Evolutionary conservation across 768 basidiomycete species (phyloP), one percentile per base, ranked within the genome.

Genomic region (Russula compacta): DNA sequence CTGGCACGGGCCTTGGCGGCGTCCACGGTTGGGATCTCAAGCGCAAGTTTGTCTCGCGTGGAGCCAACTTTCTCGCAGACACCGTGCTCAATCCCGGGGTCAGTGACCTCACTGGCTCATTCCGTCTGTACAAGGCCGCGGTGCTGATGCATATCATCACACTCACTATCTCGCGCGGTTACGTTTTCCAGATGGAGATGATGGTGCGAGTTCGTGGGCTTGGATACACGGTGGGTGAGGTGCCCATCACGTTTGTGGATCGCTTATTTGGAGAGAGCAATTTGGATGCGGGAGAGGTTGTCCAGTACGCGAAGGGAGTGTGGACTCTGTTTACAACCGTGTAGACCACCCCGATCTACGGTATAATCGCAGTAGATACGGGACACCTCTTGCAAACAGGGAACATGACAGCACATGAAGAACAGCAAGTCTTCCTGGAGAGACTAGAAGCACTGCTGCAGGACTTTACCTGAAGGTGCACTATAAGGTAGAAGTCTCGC

Each of bases 151-250:
- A 92, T 66, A 88, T 95, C 69, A 95, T 95, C 67, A 82, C 86
- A 4, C 80, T 86, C 65, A 92, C 89, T 2, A 81, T 86, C 63
- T 92, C 92, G 2, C 89, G 89, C 65, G 93, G 93, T 8, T 95
- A 95, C 67, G 92, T 95, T 35, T 95, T 95, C 77, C 93, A 95
- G 78, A 95, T 95, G 93, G 93, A 95, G 71, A 95, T 95, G 87
- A 95, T 95, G 82, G 93, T 92, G 19, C 83, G 93, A 1, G 93
- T 93, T 5, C 81, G 85, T 21, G 83, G 88, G 2, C 74, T 91
- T 57, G 92, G 90, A 6, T 95, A 92, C 73, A 83, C 80, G 4
- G 84, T 95, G 0, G 93, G 92, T 4, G 93, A 95, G 72, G 82
- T 95, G 29, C 93, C 93, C 1, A 95, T 95, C 64, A 95, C 92